A percentile compares a stretch with the other conserved stretches of the same genome.
Conservation (phyloP, 331 rosid species). For the Malus hybrid region DNA sequence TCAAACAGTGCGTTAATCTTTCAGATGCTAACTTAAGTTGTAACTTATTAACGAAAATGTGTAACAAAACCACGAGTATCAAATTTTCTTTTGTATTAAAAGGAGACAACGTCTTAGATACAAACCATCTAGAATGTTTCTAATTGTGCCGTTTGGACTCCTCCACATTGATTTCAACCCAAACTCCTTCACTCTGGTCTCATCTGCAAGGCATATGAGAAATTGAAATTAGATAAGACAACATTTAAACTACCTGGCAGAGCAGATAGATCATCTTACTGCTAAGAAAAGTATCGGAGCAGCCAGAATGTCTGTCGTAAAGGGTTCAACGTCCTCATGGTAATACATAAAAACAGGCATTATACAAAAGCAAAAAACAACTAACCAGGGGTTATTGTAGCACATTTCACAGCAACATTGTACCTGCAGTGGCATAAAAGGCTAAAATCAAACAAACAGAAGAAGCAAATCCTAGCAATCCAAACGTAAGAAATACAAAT, state of each 20-base stretch:
- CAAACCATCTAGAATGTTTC: constrained; percentile 88
- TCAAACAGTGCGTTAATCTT: background rate
- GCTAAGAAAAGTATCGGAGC: background rate
- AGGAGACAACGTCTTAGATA: background rate
- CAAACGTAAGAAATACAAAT: background rate
- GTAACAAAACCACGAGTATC: too few relatives aligned
- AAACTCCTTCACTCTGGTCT: constrained; percentile 87
- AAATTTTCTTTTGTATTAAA: too few relatives aligned
- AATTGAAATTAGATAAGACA: background rate
- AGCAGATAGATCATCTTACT: background rate
- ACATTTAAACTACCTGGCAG: background rate
- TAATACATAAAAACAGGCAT: background rate
- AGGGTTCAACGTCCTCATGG: background rate
- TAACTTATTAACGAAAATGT: background rate
- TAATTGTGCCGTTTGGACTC: constrained; percentile 97
- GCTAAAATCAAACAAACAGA: background rate
- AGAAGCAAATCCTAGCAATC: background rate
- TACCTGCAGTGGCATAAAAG: constrained; percentile 42
- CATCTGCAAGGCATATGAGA: constrained; percentile 51
- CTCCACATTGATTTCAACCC: constrained; percentile 98
- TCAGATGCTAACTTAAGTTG: background rate
- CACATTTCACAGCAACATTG: constrained; percentile 96
- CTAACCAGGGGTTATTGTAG: constrained; percentile 97
- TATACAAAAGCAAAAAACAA: constrained; percentile 10
- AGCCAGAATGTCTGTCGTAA: background rate